Base-by-base conservation (phyloP, 2,329 filamentous ascomycete genomes). In the Neonectria neomacrospora region DNA sequence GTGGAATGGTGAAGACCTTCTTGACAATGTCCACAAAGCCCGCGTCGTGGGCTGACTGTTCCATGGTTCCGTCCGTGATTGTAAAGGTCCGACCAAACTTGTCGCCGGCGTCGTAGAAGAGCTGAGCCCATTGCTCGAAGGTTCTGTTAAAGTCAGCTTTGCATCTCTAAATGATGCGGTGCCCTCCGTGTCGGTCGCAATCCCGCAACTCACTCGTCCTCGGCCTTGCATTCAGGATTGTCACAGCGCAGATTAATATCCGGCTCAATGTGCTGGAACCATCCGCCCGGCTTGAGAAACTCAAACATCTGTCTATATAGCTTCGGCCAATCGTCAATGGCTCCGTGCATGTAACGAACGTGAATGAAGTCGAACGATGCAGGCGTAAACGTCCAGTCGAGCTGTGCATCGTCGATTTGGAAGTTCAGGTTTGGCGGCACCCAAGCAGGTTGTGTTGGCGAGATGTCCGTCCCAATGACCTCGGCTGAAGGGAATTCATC, bases 1-100 rank as follows among this genome's bases (percentile, higher is more conserved):
- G 71, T 0, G 82, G 81, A 2, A 82, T 69, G 64, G 80, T 77
- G 65, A 73, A 74, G 8, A 62, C 64, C 4, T 67, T 67, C 32
- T 76, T 69, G 0, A 58, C 59, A 3, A 80, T 66, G 37, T 78
- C 69, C 9, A 67, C 59, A 54, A 79, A 80, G 1, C 79, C 79
- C 0, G 75, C 70, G 3, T 69, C 68, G n/a, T 61, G 42, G n/a
- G 69, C 66, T 23, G 58, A 61, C 16, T 68, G 39, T 12, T 61
- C 56, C 62, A 69, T 66, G 14, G 28, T 41, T 8, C 54, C 45
- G 32, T 66, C 61, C 12, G 58, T 52, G 20, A 68, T 54, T n/a
- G 55, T 53, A 52, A 75, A 73, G 9, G 70, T 71, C 10, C 72
- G 69, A 9, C 70, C 74, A 2, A 70, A 55, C 20, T 55, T 65